A percentile compares a stretch with the other conserved stretches of the same genome.
Conservation (phyloP, 129 eudicot genomes). For the Mikania micrantha region DNA sequence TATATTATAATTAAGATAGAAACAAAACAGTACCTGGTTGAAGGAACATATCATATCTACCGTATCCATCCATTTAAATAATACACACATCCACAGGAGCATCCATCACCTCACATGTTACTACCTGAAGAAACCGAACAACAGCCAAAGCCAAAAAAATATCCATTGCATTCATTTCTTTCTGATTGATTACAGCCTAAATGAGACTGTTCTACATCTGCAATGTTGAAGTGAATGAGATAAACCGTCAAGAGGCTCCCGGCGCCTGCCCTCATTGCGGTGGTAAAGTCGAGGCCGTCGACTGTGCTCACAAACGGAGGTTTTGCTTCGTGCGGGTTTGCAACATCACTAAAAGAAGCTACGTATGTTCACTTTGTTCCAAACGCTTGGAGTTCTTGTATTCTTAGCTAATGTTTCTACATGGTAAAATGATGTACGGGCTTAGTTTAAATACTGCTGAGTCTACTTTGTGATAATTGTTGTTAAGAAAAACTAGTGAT, state of each 20-base stretch:
- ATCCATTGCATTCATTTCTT: background rate
- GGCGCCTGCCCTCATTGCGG: conserved; percentile 31
- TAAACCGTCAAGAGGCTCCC: conserved; percentile 27
- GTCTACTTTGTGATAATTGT: too few species aligned
- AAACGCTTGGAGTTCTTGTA: conserved; percentile 28
- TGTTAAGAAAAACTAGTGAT: too few species aligned
- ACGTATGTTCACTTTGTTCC: conserved; percentile 26
- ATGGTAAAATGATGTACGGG: too few species aligned
- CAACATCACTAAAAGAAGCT: conserved; percentile 26
- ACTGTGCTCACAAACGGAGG: conserved; percentile 26
- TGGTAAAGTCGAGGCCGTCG: conserved; percentile 34
- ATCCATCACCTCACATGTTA: background rate
- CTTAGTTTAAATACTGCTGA: too few species aligned
- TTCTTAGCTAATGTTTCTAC: too few species aligned
- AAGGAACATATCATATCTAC: background rate
- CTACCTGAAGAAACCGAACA: background rate
- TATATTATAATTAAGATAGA: background rate
- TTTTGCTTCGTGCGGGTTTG: conserved; percentile 30
- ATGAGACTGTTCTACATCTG: conserved; percentile 25
- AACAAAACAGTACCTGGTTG: background rate
- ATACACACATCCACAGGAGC: background rate
- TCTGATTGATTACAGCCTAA: background rate
- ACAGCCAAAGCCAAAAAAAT: background rate
- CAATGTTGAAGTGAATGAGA: conserved; percentile 23
- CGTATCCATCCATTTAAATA: background rate